Conservation (phyloP, 139 green algal genomes). For the Volvox africanus region DNA sequence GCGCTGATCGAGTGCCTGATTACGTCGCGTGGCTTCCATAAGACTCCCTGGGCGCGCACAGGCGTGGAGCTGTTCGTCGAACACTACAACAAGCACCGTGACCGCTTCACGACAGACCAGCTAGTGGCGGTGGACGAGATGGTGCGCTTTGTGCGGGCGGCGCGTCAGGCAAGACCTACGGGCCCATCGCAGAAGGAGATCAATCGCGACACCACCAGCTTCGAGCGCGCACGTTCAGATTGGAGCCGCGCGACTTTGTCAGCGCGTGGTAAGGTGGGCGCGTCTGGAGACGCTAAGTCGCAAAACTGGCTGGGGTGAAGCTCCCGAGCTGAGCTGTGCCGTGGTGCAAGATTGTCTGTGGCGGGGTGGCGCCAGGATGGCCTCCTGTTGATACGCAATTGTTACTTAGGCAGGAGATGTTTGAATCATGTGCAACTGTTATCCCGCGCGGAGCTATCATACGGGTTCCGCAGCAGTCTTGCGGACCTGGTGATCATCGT, state of each 20-base stretch:
- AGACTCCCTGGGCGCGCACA: slow-evolving; percentile 72
- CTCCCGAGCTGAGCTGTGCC: too few species aligned
- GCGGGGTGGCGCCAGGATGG: too few species aligned
- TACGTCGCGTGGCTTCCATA: slow-evolving; percentile 61
- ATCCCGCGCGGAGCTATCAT: too few species aligned
- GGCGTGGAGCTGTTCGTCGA: slow-evolving; percentile 71
- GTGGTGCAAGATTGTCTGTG: too few species aligned
- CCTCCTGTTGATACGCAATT: too few species aligned
- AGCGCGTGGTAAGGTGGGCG: slow-evolving; percentile 63
- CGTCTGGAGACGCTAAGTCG: slow-evolving; percentile 58
- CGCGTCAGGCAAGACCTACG: slow-evolving; percentile 4
- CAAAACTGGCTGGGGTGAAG: slow-evolving; percentile 65
- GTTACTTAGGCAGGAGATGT: too few species aligned
- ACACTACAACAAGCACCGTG: slow-evolving; percentile 45
- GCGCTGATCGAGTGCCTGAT: slow-evolving; percentile 76
- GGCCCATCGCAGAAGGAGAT: slow-evolving; percentile 57
- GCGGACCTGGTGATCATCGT: too few species aligned
- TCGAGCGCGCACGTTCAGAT: slow-evolving; percentile 67
- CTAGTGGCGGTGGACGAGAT: slow-evolving; percentile 38
- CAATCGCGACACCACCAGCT: slow-evolving; percentile 72
- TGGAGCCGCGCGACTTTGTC: slow-evolving; percentile 63
- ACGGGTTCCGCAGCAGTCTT: too few species aligned
- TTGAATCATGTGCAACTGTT: too few species aligned
- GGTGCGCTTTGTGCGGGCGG: slow-evolving; percentile 33
- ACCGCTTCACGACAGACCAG: slow-evolving; percentile 30